Evolutionary conservation across 345 rosid genomes (phyloP).

Genomic region (Dipteronia dyeriana): DNA sequence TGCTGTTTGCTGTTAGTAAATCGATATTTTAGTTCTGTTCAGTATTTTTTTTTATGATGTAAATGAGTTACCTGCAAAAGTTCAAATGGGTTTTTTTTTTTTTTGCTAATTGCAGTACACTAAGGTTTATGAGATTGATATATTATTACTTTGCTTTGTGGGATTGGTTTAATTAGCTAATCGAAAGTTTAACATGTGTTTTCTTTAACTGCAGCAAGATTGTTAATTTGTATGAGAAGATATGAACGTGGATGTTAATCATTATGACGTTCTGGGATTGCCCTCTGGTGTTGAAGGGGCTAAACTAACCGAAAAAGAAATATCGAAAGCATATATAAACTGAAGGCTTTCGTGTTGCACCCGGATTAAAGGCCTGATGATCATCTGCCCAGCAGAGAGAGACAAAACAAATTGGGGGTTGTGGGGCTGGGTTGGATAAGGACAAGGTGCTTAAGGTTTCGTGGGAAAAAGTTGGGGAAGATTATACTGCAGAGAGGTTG

Average conservation of each 20-base stretch:
- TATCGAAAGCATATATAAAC: conserved; percentile 71
- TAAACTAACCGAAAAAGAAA: conserved; percentile 70
- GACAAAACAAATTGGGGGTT: conserved; percentile 31
- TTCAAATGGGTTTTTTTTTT: no score
- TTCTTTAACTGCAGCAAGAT: neutral
- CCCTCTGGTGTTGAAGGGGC: conserved; percentile 89
- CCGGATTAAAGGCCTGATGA: conserved; percentile 92
- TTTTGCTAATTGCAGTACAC: no score
- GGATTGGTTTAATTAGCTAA: neutral
- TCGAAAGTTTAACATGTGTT: neutral
- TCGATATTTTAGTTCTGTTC: neutral
- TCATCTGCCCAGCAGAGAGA: conserved; percentile 30
- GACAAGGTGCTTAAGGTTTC: conserved; percentile 73
- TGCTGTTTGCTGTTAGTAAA: no score
- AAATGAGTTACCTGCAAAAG: no score
- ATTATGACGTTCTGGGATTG: conserved; percentile 71
- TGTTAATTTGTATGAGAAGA: neutral
- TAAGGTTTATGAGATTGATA: no score
- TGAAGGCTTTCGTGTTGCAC: conserved; percentile 77
- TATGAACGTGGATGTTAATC: conserved; percentile 66
- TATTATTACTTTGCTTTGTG: neutral
- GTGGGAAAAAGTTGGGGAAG: conserved; percentile 73
- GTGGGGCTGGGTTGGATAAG: conserved; percentile 46
- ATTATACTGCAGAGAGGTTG: conserved; percentile 59
- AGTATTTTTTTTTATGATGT: neutral